Evolutionary conservation across 768 basidiomycete genomes (phyloP), one percentile per base, ranked within the genome.

Genomic region (Chalciporus piperatus): DNA sequence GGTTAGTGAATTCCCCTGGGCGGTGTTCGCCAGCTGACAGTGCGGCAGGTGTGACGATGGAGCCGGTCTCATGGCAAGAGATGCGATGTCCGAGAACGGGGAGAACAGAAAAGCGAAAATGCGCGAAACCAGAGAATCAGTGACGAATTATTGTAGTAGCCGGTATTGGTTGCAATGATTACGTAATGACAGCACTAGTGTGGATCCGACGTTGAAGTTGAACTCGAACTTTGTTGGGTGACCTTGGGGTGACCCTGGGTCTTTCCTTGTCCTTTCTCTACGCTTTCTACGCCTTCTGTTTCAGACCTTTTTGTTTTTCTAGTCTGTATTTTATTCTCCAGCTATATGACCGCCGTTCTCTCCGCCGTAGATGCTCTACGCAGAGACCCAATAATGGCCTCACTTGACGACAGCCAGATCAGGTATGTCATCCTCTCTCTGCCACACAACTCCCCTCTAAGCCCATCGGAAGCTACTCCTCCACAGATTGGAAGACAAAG

Each of bases 21-120:
- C 16, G 16, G 20, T 43, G 25, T 52, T 47, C 40, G 37, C 48
- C 28, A 48, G 19, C 48, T 45, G 50, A 59, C 38, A 25, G 4
- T 7, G 27, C 39, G 8, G 28, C 59, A 90, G 89, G 90, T 48
- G 83, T 80, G 10, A 87, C 87, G 20, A 85, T 94, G 81, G 84
- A 89, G 51, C 87, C 92, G 0, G 81, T 91, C 13, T 91, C 88
- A 2, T 94, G 92, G 92, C 84, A 89, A 70, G 89, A 89, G 67
- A 94, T 94, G 92, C 80, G 89, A 19, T 92, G 90, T 64, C 83
- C 88, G 17, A 84, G 82, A 65, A 92, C 90, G 14, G 89, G 90
- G 5, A 79, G 75, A 56, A 73, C 85, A 41, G 92, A 94, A 67
- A 87, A 81, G 59, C 79, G 92, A 52, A 94, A 94, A 65, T 92